These are phyloP conservation scores for Chiua virens DNA, from an alignment of 768 basidiomycete genomes.

Conservation along the genomic window DNA sequence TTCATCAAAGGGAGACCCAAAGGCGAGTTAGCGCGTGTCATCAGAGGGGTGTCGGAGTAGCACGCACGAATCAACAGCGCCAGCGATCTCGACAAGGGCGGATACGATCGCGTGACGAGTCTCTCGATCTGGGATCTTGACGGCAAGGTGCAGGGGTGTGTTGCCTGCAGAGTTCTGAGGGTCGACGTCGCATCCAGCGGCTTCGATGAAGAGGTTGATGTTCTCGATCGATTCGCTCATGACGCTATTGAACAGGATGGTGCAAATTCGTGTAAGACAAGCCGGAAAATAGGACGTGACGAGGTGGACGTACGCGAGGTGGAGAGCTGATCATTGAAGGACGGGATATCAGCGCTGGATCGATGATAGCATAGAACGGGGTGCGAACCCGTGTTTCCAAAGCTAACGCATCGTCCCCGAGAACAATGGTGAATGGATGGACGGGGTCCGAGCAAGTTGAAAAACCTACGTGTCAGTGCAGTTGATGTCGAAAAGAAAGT, in stretches of 20 bases:
- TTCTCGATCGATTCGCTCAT: constrained; percentile 14
- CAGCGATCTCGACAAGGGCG: constrained; percentile 22
- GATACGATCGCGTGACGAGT: constrained; percentile 22
- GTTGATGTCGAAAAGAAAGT: constrained; percentile 32
- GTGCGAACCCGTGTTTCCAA: constrained; percentile 32
- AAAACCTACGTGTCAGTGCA: constrained; percentile 29
- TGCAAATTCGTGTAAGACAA: background rate
- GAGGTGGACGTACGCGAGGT: constrained; percentile 28
- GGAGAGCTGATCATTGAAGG: constrained; percentile 25
- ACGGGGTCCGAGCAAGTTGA: too few relatives aligned
- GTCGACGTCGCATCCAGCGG: constrained; percentile 31
- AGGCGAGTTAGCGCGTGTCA: background rate
- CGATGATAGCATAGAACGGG: background rate
- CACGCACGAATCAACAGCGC: constrained; percentile 25
- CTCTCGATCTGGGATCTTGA: constrained; percentile 13
- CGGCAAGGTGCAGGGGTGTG: constrained; percentile 31
- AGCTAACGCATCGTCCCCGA: constrained; percentile 7
- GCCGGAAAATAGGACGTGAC: background rate
- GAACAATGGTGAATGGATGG: background rate
- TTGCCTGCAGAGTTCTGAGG: constrained; percentile 23
- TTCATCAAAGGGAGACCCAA: background rate
- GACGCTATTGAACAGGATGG: constrained; percentile 12
- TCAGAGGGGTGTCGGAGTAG: background rate
- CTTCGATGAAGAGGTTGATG: constrained; percentile 24
- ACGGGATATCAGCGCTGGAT: constrained; percentile 10